Evolutionary conservation across 1,139 yeast species (phyloP).

Genomic region (Zygosaccharomyces sapae): DNA sequence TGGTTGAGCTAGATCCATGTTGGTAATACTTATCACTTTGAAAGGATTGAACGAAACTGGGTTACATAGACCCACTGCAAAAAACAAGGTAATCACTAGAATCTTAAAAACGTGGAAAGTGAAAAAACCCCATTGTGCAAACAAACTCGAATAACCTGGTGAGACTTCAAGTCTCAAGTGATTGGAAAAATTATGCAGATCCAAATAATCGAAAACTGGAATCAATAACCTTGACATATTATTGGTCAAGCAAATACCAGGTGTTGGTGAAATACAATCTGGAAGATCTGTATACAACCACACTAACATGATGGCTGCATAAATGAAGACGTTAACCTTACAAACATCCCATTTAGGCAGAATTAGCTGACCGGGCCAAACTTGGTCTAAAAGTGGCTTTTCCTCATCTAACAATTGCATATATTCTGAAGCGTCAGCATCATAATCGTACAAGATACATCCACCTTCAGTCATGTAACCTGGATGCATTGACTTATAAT

Average conservation of each 20-base stretch:
- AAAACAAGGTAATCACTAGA: slow-evolving; percentile 49
- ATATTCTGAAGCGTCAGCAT: slow-evolving; percentile 48
- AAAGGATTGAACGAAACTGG: slow-evolving; percentile 57
- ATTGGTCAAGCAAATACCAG: slow-evolving; percentile 80
- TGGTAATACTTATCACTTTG: slow-evolving; percentile 27
- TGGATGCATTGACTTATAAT: slow-evolving; percentile 66
- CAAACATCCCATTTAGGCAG: slow-evolving; percentile 74
- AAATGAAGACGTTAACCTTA: slow-evolving; percentile 44
- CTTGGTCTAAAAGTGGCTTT: slow-evolving; percentile 51
- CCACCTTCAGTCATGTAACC: slow-evolving; percentile 86
- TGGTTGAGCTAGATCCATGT: slow-evolving; percentile 28
- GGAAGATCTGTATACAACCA: slow-evolving; percentile 97
- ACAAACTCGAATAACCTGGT: slow-evolving; percentile 37
- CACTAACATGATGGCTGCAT: slow-evolving; percentile 45
- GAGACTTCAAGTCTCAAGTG: slow-evolving; percentile 48
- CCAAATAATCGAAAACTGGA: slow-evolving; percentile 37
- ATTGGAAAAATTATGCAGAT: slow-evolving; percentile 41
- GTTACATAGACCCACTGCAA: slow-evolving; percentile 71
- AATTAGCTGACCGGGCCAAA: slow-evolving; percentile 89
- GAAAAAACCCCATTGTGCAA: slow-evolving; percentile 67
- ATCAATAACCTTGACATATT: slow-evolving; percentile 45
- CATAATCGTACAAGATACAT: slow-evolving; percentile 61
- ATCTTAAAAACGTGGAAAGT: slow-evolving; percentile 64
- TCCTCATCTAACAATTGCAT: slow-evolving; percentile 44
- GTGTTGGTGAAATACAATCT: slow-evolving; percentile 82